phyloP scores from a whole-genome alignment of 1,284 basidiomycete species.

The Heliocybe sulcata region DNA sequence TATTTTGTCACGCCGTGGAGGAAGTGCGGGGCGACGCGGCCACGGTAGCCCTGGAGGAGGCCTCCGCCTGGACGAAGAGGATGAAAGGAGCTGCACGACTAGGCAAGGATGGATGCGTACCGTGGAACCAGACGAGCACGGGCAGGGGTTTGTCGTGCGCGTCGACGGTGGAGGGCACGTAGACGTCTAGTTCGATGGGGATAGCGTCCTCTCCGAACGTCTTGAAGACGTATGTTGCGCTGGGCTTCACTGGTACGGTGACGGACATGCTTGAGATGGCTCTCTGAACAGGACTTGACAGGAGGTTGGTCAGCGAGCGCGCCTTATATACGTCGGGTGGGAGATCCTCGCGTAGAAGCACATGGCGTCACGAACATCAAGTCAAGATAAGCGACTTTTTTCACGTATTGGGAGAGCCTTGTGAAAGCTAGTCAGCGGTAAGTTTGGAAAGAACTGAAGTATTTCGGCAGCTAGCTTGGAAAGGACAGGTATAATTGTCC shows the following conservation, averaged over 20 bases:
- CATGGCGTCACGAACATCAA: neutral
- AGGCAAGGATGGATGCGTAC: neutral
- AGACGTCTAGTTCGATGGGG: neutral
- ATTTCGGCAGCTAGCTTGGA: neutral
- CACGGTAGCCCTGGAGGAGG: neutral
- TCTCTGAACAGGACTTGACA: neutral
- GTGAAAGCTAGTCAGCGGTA: neutral
- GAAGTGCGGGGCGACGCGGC: neutral
- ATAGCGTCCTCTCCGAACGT: neutral
- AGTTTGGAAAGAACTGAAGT: neutral
- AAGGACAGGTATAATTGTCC: neutral
- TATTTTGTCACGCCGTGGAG: conserved; percentile 13
- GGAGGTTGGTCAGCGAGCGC: neutral
- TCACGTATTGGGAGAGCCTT: too few species aligned
- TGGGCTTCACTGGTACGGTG: neutral
- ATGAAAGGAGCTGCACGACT: neutral
- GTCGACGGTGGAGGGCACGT: neutral
- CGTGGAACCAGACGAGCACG: neutral
- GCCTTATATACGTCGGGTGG: neutral
- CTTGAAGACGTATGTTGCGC: neutral
- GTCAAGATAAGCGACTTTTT: too few species aligned
- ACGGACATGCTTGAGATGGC: neutral
- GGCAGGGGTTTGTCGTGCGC: neutral
- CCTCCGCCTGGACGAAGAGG: neutral
- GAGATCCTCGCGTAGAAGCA: neutral